These are phyloP conservation scores for Lactifluus subvellereus DNA, from an alignment of 768 basidiomycete species.

Conservation along the genomic window DNA sequence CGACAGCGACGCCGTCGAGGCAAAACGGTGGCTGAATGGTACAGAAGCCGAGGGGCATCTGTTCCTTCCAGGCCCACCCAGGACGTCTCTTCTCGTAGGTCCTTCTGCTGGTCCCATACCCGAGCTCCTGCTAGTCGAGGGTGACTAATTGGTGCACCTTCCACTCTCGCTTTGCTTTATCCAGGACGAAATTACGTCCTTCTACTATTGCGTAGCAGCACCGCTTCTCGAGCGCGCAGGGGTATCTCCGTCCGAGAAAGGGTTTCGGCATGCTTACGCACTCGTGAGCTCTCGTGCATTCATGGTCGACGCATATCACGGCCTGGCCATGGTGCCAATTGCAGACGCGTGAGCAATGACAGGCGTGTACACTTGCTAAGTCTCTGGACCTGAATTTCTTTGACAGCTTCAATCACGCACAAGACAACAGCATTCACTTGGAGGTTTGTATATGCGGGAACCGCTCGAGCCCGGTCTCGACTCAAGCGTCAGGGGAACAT, in stretches of 20 bases:
- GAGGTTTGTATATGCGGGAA: slow-evolving; percentile 43
- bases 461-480: neutral
- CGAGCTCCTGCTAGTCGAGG: neutral
- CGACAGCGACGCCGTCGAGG: slow-evolving; percentile 18
- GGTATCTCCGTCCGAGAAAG: slow-evolving; percentile 30
- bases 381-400: neutral
- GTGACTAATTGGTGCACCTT: neutral
- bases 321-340: slow-evolving; percentile 77
- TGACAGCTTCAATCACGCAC: slow-evolving; percentile 65
- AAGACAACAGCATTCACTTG: slow-evolving; percentile 65
- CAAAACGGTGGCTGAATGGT: slow-evolving; percentile 18
- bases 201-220: slow-evolving; percentile 11
- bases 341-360: slow-evolving; percentile 63
- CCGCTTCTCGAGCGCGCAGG: slow-evolving; percentile 27
- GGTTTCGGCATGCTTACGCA: slow-evolving; percentile 50
- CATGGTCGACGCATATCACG: slow-evolving; percentile 75
- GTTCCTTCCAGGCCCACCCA: slow-evolving; percentile 7
- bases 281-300: slow-evolving; percentile 82
- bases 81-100: slow-evolving; percentile 15
- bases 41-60: slow-evolving; percentile 20
- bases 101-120: neutral
- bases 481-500: neutral
- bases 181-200: slow-evolving; percentile 15
- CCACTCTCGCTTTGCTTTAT: neutral
- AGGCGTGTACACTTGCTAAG: neutral